Evolutionary conservation across 2,329 filamentous ascomycete genomes (phyloP).

Genomic region (Ceratocystis smalleyi): DNA sequence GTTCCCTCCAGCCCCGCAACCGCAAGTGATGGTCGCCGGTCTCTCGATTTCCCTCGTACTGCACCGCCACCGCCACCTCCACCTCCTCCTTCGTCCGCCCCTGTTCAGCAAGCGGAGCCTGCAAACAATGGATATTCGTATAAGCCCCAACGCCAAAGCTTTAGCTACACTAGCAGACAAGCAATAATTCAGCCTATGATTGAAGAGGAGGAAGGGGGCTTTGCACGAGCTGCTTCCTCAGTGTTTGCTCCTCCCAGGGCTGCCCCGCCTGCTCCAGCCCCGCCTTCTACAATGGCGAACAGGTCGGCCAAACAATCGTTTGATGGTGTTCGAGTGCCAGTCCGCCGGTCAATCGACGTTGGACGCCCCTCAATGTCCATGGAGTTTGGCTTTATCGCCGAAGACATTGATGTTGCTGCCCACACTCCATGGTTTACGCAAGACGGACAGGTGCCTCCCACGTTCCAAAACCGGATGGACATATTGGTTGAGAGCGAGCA

Average conservation of each 20-base stretch:
- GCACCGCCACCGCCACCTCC: conserved; percentile 24
- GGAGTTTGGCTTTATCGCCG: conserved; percentile 73
- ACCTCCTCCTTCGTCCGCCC: neutral
- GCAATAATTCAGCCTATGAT: conserved; percentile 27
- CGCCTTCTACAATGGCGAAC: conserved; percentile 19
- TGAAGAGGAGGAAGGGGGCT: conserved; percentile 33
- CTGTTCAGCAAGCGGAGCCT: conserved; percentile 18
- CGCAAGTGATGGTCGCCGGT: conserved; percentile 37
- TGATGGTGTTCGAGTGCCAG: conserved; percentile 40
- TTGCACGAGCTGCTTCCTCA: conserved; percentile 21
- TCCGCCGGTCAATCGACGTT: conserved; percentile 55
- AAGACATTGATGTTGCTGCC: conserved; percentile 64
- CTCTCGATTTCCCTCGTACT: conserved; percentile 43
- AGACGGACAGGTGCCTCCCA: conserved; percentile 61
- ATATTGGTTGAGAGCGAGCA: conserved; percentile 73
- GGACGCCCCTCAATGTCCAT: conserved; percentile 50
- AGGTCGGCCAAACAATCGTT: conserved; percentile 40
- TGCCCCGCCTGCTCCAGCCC: conserved; percentile 22
- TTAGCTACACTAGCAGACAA: conserved; percentile 14
- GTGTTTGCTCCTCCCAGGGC: conserved; percentile 9
- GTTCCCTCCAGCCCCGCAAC: conserved; percentile 43
- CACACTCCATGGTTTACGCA: conserved; percentile 78
- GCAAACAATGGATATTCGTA: conserved; percentile 47
- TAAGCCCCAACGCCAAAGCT: conserved; percentile 16
- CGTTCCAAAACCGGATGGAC: conserved; percentile 68